phyloP scores from a whole-genome alignment of 257 asterid genomes.

The Rhazya stricta region DNA sequence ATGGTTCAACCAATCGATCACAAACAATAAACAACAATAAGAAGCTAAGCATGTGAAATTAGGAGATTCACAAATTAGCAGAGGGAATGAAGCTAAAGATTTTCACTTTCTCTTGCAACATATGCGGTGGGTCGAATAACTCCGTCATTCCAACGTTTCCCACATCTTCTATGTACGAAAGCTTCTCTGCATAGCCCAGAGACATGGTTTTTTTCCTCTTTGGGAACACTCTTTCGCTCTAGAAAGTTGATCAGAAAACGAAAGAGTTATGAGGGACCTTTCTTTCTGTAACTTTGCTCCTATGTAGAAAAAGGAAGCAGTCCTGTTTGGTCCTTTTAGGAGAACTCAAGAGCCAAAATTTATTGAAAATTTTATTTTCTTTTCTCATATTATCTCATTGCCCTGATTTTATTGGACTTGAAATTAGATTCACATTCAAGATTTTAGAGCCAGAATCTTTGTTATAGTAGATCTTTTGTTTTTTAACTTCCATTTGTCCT shows the following conservation, averaged over 20 bases:
- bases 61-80: slow-evolving; percentile 4
- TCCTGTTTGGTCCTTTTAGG: not conserved
- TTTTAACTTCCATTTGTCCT: too few species aligned
- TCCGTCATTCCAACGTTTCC: slow-evolving; percentile 96
- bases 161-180: slow-evolving; percentile 82
- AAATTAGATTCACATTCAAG: too few species aligned
- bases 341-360: not conserved
- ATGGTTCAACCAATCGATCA: slow-evolving; percentile 20
- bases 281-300: not conserved
- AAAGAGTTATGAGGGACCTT: slow-evolving; percentile 1
- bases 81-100: slow-evolving; percentile 3
- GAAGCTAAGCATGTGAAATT: slow-evolving; percentile 1
- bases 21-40: not conserved
- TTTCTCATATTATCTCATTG: not conserved
- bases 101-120: slow-evolving; percentile 68
- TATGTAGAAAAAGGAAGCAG: not conserved
- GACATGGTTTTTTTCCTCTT: slow-evolving; percentile 46
- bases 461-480: too few species aligned
- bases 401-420: not conserved
- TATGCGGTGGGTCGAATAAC: slow-evolving; percentile 62
- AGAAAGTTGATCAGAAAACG: slow-evolving; percentile 16
- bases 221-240: slow-evolving; percentile 2
- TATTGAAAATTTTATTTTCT: not conserved
- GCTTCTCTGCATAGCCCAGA: slow-evolving; percentile 92
- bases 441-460: too few species aligned